These are phyloP conservation scores for Salvia miltiorrhiza DNA, from an alignment of 257 asterid genomes.

Conservation along the genomic window DNA sequence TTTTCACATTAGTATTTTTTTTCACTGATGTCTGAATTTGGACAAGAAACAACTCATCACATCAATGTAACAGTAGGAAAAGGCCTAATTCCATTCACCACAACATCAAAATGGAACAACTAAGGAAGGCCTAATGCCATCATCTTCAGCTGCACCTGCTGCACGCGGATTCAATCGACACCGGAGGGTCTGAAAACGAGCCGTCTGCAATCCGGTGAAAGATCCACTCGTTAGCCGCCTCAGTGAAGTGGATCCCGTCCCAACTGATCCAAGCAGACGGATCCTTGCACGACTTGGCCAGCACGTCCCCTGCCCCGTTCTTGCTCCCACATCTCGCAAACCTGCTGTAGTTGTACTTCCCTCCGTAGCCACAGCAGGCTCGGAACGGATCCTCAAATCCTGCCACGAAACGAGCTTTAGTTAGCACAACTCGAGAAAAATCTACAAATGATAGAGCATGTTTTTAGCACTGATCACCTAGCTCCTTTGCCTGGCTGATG, in stretches of 20 bases:
- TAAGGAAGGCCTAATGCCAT: neutral
- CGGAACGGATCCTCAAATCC: constrained; percentile 61
- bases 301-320: constrained; percentile 50
- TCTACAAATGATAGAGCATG: neutral
- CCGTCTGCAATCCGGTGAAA: constrained; percentile 57
- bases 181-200: constrained; percentile 66
- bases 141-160: constrained; percentile 17
- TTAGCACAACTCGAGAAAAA: neutral
- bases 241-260: constrained; percentile 83
- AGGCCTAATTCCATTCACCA: too few relatives aligned
- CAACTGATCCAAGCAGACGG: constrained; percentile 52
- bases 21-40: neutral
- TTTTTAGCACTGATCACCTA: constrained; percentile 30
- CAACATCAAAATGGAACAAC: too few relatives aligned
- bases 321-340: constrained; percentile 52
- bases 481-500: constrained; percentile 33
- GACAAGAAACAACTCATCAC: neutral
- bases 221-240: constrained; percentile 73
- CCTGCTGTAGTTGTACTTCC: constrained; percentile 63
- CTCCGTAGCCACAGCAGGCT: constrained; percentile 81
- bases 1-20: neutral
- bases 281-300: constrained; percentile 53
- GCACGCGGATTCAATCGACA: constrained; percentile 46
- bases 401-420: constrained; percentile 22
- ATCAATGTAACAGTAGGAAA: too few relatives aligned